Base-by-base conservation (phyloP, 805 yeast species). In the Zygosaccharomyces lentus region DNA sequence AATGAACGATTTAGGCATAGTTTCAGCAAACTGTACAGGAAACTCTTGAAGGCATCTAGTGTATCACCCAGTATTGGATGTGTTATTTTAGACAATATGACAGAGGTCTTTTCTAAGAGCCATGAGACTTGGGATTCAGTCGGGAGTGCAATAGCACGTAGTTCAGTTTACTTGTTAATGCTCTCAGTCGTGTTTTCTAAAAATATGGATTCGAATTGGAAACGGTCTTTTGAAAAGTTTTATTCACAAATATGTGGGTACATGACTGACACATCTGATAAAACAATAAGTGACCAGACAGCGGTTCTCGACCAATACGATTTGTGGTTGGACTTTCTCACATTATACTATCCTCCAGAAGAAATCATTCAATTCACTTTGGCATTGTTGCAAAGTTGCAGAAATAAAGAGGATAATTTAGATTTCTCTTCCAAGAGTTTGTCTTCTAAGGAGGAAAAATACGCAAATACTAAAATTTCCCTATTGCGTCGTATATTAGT, bases 141-240 rank as follows among this genome's bases (percentile, higher is more conserved):
- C 37, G 81, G 86, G 3, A 71, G 87, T 57, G 77, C 86, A 0
- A 65, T 81, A 34, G 82, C 87, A 54, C 74, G 89, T 41, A 71
- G 78, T 8, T 71, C 79, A 15, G 71, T 79, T 3, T 66, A 80
- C 38, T 56, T 84, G 34, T 58, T 82, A 43, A 74, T 73, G 48
- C 46, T 76, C 5, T 64, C 78, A 1, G 58, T 65, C 3, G 37
- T 65, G 24, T 37, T 68, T 6, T 55, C 62, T 2, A 48, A 52
- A 26, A 43, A 44, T 6, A 45, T 47, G 6, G 57, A 61, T 6
- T 38, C 50, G 17, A 58, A 55, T 5, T 63, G 65, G 54, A 59
- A 55, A 32, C 34, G 41, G 10, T 47, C 64, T 0, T 65, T 72
- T 52, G 51, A 55, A 10, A 43, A 54, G 0, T 66, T 71, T 30